Evolutionary conservation across 441 rosid genomes (phyloP).

Genomic region (Flueggea neowawraea): DNA sequence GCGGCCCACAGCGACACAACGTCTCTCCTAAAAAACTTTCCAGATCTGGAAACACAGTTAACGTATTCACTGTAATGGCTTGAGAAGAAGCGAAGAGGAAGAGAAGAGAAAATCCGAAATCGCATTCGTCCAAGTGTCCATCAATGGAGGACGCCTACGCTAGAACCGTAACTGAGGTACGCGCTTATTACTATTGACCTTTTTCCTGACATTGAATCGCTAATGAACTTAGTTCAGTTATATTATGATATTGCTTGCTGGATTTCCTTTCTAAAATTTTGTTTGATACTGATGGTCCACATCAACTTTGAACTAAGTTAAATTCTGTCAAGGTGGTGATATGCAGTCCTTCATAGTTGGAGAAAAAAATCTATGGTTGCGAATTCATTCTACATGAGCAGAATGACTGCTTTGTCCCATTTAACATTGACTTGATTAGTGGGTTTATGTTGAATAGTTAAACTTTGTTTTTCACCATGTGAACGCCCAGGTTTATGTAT

Average conservation of each 20-base stretch:
- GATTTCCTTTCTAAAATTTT: no score
- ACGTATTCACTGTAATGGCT: background rate
- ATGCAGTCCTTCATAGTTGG: no score
- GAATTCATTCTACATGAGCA: background rate
- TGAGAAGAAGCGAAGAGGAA: background rate
- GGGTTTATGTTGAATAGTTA: conserved; percentile 3
- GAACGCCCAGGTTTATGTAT: conserved; percentile 14
- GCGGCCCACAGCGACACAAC: no score
- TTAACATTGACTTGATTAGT: conserved; percentile 1
- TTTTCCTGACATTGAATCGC: no score
- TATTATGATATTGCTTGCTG: no score
- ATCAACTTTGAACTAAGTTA: no score
- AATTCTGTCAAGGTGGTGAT: no score
- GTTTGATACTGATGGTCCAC: no score
- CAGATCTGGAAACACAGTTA: background rate
- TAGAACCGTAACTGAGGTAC: conserved; percentile 92
- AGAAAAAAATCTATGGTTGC: no score
- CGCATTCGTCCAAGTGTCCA: background rate
- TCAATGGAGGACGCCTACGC: conserved; percentile 95
- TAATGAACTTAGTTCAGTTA: no score
- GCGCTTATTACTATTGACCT: no score
- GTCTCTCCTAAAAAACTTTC: background rate
- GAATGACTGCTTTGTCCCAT: conserved; percentile 4
- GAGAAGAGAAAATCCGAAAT: background rate
- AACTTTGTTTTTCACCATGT: background rate